phyloP scores from a whole-genome alignment of 2,329 filamentous ascomycete species.

The Fusarium coffeatum region DNA sequence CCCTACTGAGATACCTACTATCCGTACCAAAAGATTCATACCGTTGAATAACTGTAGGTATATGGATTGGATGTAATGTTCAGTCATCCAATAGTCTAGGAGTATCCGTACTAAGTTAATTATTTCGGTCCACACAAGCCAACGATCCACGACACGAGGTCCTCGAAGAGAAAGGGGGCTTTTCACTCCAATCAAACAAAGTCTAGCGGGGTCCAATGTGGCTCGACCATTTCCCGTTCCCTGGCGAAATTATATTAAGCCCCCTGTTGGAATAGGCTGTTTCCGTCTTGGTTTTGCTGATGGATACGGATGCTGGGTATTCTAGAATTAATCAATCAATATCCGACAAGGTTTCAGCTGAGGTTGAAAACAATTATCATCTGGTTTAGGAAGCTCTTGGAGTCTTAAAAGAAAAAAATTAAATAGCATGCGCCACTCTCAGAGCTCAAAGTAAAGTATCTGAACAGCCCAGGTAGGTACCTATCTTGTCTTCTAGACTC shows the following conservation, averaged over 20 bases:
- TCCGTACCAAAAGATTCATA: background rate
- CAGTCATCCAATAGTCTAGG: slow-evolving; percentile 3
- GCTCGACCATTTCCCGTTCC: slow-evolving; percentile 44
- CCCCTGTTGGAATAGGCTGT: slow-evolving; percentile 17
- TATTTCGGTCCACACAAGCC: slow-evolving; percentile 29
- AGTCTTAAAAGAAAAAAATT: background rate
- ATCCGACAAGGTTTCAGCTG: slow-evolving; percentile 1
- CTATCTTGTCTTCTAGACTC: background rate
- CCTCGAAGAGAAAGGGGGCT: slow-evolving; percentile 40
- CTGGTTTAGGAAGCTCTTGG: background rate
- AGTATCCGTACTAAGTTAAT: too few species aligned
- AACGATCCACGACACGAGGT: slow-evolving; percentile 45
- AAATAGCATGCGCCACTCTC: background rate
- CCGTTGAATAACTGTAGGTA: background rate
- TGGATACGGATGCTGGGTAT: background rate
- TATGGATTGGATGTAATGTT: background rate
- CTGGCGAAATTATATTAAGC: slow-evolving; percentile 44
- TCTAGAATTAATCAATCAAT: slow-evolving; percentile 24
- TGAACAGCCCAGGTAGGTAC: background rate
- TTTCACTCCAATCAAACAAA: slow-evolving; percentile 33
- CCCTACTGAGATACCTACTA: background rate
- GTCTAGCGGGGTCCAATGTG: slow-evolving; percentile 39
- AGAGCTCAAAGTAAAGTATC: background rate
- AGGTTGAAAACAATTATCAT: background rate
- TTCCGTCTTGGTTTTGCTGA: background rate